A percentile compares a stretch with the other conserved stretches of the same genome.
These are phyloP conservation scores for Sugiyamaella grinbergsii DNA, from an alignment of 1,139 yeast genomes.

Conservation along the genomic window DNA sequence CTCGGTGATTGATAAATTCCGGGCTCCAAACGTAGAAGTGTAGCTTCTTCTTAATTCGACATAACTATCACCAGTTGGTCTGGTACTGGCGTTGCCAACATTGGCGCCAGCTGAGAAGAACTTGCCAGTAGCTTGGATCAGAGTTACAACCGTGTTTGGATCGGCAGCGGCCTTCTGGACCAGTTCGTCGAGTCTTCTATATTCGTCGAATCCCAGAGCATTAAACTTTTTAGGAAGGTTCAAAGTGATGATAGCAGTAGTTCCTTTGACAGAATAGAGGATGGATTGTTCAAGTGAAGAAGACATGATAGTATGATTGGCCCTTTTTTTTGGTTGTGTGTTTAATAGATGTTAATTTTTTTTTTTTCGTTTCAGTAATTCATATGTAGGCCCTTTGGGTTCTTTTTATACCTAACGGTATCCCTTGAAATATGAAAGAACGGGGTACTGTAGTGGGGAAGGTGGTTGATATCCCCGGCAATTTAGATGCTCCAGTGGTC, in stretches of 20 bases:
- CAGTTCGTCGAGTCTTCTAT: constrained; percentile 60
- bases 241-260: constrained; percentile 65
- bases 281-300: constrained; percentile 20
- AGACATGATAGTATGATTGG: neutral
- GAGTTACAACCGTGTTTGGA: constrained; percentile 63
- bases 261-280: constrained; percentile 52
- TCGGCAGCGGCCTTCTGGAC: constrained; percentile 69
- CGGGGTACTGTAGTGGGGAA: no score
- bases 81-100: constrained; percentile 44
- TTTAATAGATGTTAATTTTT: no score
- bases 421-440: no score
- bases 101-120: constrained; percentile 89
- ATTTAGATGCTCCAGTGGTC: no score
- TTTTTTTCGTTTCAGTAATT: no score
- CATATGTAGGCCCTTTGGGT: no score
- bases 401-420: no score
- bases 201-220: constrained; percentile 69
- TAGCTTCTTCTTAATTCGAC: constrained; percentile 27
- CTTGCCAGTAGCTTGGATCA: constrained; percentile 71
- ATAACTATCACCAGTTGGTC: constrained; percentile 24
- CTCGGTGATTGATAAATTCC: constrained; percentile 70
- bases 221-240: constrained; percentile 65
- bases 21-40: constrained; percentile 53
- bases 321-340: no score
- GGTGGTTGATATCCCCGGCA: no score